These are phyloP conservation scores for Ceratocystis cacaofunesta DNA, from an alignment of 2,329 filamentous ascomycete species.

Conservation along the genomic window DNA sequence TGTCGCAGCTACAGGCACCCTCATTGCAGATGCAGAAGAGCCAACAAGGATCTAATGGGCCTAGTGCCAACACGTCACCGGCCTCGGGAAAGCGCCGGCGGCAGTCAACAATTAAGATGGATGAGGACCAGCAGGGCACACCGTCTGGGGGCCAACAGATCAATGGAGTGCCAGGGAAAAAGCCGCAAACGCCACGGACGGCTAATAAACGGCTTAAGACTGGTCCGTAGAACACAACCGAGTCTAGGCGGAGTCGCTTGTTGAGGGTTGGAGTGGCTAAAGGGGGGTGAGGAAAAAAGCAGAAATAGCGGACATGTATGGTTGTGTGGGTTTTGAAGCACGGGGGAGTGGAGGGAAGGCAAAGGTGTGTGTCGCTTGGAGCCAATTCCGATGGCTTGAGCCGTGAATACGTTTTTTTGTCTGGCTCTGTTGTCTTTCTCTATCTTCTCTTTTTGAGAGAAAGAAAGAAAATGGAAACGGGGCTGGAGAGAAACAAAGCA, in stretches of 20 bases:
- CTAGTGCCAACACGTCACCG: slow-evolving; percentile 52
- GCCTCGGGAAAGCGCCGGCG: slow-evolving; percentile 44
- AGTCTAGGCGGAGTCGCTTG: not conserved
- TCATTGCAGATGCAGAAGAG: slow-evolving; percentile 53
- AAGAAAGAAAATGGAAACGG: not conserved
- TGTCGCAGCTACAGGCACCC: slow-evolving; percentile 48
- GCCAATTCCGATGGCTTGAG: not conserved
- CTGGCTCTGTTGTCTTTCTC: not conserved
- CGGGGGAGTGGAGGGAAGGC: not conserved
- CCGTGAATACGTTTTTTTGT: not conserved
- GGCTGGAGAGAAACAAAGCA: not conserved
- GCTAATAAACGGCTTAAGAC: slow-evolving; percentile 19
- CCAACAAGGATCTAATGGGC: slow-evolving; percentile 52
- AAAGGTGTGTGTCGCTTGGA: not conserved
- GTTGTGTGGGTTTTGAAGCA: no score
- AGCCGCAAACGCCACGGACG: slow-evolving; percentile 43
- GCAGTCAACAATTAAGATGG: slow-evolving; percentile 41
- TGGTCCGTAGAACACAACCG: slow-evolving; percentile 2
- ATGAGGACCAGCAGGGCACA: slow-evolving; percentile 36
- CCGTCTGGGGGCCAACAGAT: slow-evolving; percentile 33
- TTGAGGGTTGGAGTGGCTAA: not conserved
- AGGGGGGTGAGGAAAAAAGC: not conserved
- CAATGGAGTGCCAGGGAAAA: slow-evolving; percentile 40
- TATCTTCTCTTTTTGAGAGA: not conserved
- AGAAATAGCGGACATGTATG: no score